A percentile compares a stretch with the other conserved stretches of the same genome.
phyloP scores from a whole-genome alignment of 106 monocot genomes.

The Allium sativum region DNA sequence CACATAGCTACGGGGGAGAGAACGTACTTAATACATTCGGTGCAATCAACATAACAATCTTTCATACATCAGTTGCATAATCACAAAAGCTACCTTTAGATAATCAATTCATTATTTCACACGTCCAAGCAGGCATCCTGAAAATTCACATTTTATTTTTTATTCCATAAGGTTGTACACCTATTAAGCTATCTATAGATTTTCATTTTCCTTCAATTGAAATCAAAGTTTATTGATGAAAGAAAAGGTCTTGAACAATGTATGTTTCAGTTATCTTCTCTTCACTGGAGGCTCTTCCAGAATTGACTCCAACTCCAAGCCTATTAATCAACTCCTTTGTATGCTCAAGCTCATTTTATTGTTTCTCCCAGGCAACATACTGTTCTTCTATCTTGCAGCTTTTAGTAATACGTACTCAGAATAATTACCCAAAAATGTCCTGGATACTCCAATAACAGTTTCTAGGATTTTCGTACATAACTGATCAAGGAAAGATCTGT shows the following conservation, averaged over 20 bases:
- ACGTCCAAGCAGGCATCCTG: no score
- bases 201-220: no score
- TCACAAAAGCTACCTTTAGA: no score
- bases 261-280: conserved; percentile 48
- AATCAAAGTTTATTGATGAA: no score
- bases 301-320: conserved; percentile 86
- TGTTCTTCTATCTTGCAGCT: conserved; percentile 69
- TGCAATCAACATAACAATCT: no score
- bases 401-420: conserved; percentile 76
- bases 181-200: no score
- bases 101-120: no score
- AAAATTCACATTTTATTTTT: no score
- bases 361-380: conserved; percentile 92
- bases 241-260: neutral
- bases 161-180: no score
- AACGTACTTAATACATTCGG: no score
- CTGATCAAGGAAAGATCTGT: conserved; percentile 90
- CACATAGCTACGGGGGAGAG: no score
- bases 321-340: conserved; percentile 85
- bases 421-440: conserved; percentile 84
- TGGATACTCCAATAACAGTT: conserved; percentile 95
- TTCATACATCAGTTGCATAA: no score
- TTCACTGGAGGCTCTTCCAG: conserved; percentile 97
- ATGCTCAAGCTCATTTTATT: conserved; percentile 93
- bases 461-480: conserved; percentile 92